Evolutionary conservation across 2,329 filamentous ascomycete species (phyloP).

Genomic region (Myriosclerotinia duriaeana): DNA sequence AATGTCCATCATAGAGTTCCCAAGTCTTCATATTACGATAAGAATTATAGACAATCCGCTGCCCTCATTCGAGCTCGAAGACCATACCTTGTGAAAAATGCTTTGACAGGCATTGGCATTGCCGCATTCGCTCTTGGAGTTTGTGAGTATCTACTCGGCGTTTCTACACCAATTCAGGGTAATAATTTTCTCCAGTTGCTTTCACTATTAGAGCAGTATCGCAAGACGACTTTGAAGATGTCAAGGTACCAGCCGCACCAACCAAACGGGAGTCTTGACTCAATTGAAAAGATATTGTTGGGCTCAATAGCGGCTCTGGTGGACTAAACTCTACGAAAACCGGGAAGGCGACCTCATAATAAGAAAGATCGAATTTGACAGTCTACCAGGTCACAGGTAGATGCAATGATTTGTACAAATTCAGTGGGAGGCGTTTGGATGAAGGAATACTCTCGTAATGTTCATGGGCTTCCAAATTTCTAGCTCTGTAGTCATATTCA

Average conservation of each 20-base stretch:
- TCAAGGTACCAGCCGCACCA: slow-evolving; percentile 71
- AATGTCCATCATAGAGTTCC: slow-evolving; percentile 50
- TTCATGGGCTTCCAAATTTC: slow-evolving; percentile 26
- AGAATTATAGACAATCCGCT: slow-evolving; percentile 78
- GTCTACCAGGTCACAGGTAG: background rate
- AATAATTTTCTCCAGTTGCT: slow-evolving; percentile 50
- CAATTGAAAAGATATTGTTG: background rate
- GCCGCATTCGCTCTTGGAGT: slow-evolving; percentile 76
- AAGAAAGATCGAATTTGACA: background rate
- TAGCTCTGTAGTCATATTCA: background rate
- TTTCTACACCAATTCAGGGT: background rate
- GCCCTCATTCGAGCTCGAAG: slow-evolving; percentile 88
- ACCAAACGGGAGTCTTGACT: slow-evolving; percentile 19
- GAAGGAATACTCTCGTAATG: slow-evolving; percentile 20
- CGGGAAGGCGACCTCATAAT: background rate
- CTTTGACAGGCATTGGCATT: slow-evolving; percentile 74
- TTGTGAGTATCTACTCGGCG: slow-evolving; percentile 64
- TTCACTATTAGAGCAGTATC: slow-evolving; percentile 82
- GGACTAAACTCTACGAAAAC: background rate
- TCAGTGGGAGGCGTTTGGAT: slow-evolving; percentile 1
- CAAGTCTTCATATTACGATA: slow-evolving; percentile 86
- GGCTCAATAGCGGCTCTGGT: background rate
- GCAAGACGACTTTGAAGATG: slow-evolving; percentile 96
- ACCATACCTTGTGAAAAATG: slow-evolving; percentile 90
- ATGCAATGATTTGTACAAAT: slow-evolving; percentile 7